phyloP scores from a whole-genome alignment of 179 eudicot genomes.

The Camellia oleifera region DNA sequence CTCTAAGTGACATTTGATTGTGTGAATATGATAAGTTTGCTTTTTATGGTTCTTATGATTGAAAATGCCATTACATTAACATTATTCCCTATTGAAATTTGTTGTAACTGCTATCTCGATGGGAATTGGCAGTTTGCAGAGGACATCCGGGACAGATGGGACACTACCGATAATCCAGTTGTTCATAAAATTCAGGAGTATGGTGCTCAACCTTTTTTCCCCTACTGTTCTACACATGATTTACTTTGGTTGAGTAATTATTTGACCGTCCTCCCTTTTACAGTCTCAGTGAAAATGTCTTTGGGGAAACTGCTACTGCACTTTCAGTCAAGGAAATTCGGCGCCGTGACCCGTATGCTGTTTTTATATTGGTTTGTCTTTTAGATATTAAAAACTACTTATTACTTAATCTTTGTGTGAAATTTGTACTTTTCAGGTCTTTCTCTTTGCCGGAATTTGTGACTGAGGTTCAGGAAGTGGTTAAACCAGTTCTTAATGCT shows the following conservation, averaged over 20 bases:
- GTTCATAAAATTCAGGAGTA: conserved; percentile 94
- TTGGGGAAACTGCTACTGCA: conserved; percentile 84
- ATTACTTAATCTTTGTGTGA: not conserved
- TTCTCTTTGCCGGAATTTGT: conserved; percentile 87
- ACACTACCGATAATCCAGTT: conserved; percentile 89
- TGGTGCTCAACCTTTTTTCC: conserved; percentile 18
- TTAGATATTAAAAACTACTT: not conserved
- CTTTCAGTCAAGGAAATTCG: conserved; percentile 87
- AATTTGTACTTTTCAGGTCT: conserved; percentile 34
- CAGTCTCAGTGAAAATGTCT: conserved; percentile 76
- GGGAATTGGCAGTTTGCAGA: conserved; percentile 64
- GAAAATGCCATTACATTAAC: not conserved
- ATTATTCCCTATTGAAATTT: not conserved
- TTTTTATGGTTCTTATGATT: conserved; percentile 1
- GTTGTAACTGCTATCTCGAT: conserved; percentile 19
- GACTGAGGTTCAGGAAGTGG: conserved; percentile 81
- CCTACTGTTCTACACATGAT: not conserved
- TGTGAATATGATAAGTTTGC: not conserved
- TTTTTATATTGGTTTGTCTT: not conserved
- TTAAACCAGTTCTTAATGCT: conserved; percentile 77
- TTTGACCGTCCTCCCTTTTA: conserved; percentile 18
- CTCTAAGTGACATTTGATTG: not conserved
- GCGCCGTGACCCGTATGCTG: conserved; percentile 84
- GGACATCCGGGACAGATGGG: conserved; percentile 88
- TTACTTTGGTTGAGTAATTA: not conserved